Evolutionary conservation across 2,329 filamentous ascomycete genomes (phyloP), one percentile per base, ranked within the genome.

Genomic region (Alternaria tenuissima): DNA sequence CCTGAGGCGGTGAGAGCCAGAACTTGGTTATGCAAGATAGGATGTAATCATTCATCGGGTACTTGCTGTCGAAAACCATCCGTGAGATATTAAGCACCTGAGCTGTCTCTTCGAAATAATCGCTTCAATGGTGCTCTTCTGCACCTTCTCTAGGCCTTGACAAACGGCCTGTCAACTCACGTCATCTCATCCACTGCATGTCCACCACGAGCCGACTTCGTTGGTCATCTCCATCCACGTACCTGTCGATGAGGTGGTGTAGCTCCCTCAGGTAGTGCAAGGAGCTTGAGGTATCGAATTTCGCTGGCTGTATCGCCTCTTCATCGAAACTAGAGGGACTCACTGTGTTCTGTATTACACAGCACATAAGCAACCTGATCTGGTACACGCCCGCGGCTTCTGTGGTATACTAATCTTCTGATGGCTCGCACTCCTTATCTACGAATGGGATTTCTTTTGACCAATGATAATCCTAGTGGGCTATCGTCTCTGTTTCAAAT

Each of bases 341-440:
- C 1, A 1, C 2, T 2, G 11, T n/a, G 11, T 42, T 42, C 49
- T 30, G 24, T 14, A 36, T 18, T 14, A 54, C 2, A 32, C 38
- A 54, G n/a, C 34, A 32, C 8, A 42, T 20, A n/a, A 43, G 38
- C 20, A 2, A 12, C 0, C 51, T 39, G 26, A 44, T 44, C 41
- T 44, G 39, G 43, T 54, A 54, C 8, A 54, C 28, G 12, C 44
- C 51, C 7, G 22, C 26, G n/a, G 51, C 38, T 42, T 42, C 24
- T 24, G n/a, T 42, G 6, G 4, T 12, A 53, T n/a, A 4, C n/a
- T 20, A 26, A 8, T 38, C 51, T 7, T 53, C 51, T 5, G 51
- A 18, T 5, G 38, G 46, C 5, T 7, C 30, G 22, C 36, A 49
- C 2, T 22, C 14, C 5, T 1, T 1, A 30, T 48, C 30, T 18